Evolutionary conservation across 2,329 filamentous ascomycete species (phyloP).

Genomic region (Akanthomyces uredinophilus): DNA sequence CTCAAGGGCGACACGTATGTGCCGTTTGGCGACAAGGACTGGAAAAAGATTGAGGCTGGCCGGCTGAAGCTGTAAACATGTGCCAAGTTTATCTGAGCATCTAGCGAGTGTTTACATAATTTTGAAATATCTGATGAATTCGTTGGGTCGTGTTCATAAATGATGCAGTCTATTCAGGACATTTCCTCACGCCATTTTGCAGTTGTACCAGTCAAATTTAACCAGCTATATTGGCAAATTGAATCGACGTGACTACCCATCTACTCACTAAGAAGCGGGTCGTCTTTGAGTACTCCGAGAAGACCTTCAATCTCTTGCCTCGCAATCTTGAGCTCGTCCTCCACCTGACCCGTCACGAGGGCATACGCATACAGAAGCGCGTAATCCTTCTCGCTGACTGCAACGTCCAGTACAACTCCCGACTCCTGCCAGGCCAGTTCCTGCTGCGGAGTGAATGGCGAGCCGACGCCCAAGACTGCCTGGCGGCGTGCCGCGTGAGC

Average conservation of each 20-base stretch:
- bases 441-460: not conserved
- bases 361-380: conserved; percentile 89
- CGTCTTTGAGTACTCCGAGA: conserved; percentile 46
- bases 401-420: conserved; percentile 29
- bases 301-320: conserved; percentile 53
- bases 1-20: conserved; percentile 63
- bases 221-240: too few species aligned
- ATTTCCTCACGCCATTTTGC: too few species aligned
- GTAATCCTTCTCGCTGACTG: conserved; percentile 68
- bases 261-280: conserved; percentile 35
- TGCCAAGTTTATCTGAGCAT: not conserved
- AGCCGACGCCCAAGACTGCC: not conserved
- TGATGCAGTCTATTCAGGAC: not conserved
- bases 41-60: conserved; percentile 62
- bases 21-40: conserved; percentile 61
- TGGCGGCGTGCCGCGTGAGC: conserved; percentile 36
- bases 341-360: conserved; percentile 57
- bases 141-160: not conserved
- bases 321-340: conserved; percentile 53
- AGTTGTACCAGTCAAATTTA: too few species aligned
- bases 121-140: not conserved
- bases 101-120: not conserved
- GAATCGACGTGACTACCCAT: too few species aligned
- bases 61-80: conserved; percentile 60
- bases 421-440: not conserved